Evolutionary conservation across 768 basidiomycete species (phyloP), one percentile per base, ranked within the genome.

Genomic region (Lanmaoa pseudosensibilis): DNA sequence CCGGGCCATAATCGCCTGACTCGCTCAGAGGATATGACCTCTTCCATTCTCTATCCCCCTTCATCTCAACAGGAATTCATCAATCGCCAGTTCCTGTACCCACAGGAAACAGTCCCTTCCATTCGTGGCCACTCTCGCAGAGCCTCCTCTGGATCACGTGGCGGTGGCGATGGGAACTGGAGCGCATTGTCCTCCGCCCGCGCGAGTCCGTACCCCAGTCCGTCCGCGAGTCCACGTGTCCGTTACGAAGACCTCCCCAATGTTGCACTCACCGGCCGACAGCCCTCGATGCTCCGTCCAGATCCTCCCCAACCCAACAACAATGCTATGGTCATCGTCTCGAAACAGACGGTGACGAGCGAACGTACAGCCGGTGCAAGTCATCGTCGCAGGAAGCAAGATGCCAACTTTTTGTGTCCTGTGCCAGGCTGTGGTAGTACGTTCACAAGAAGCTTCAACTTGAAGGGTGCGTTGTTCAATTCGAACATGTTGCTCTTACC

Each of bases 401-500:
- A 93, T 50, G 94, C 94, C 43, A 87, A 83, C 59, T 96, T 95
- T 68, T 73, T 82, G 34, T 93, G 91, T 75, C 88, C 88, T 54
- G 84, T 93, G 30, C 85, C 86, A 2, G 88, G 88, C 12, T 94
- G 92, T 73, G 88, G 86, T 38, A 90, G 88, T 65, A 92, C 92
- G 5, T 94, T 94, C 64, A 97, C 95, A 40, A 77, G 92, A 67
- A 89, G 92, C 68, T 97, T 97, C 77, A 97, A 97, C 69, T 71
- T 97, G 55, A 94, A 94, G 70, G 95, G 88, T 89, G 61, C 30
- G 77, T 75, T 41, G 34, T 53, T 47, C 33, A 2, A 27, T 43
- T 21, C 6, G 38, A 55, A 50, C 55, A 43, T 60, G 49, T 54
- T 48, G 37, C 5, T 15, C n/a, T 54, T 57, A 52, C 50, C 55